Base-by-base conservation (phyloP, 169 alveolate genomes). In the Plasmodium relictum region DNA sequence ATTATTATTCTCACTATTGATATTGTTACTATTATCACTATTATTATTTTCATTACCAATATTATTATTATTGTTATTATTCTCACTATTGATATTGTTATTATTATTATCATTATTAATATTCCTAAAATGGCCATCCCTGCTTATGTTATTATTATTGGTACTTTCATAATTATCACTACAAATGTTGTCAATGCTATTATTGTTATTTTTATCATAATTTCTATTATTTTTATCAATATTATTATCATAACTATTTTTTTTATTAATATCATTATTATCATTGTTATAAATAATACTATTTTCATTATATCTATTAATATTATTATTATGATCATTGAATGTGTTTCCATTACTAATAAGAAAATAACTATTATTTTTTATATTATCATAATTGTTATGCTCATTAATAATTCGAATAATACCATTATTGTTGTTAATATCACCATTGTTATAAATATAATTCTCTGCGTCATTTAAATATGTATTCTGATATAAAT, bases 391-490 rank as follows among this genome's bases (percentile, higher is more conserved):
- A 48, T 48, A 2, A 12, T 66, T 39, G 26, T 24, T 66, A 48
- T 22, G 24, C 6, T 12, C 58, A 14, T 9, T 48, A 10, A 48
- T 10, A 10, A 48, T 48, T 1, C 5, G 58, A 48, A 48, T 4
- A 48, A 1, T 48, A 48, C 5, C 6, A 12, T 41, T 73, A 26
- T 6, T 42, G 0, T 41, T 45, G 14, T 59, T 41, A n/a, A n/a
- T n/a, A 31, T 31, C 3, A 31, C 39, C 39, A 1, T 31, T 31
- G 39, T 31, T 31, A 31, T 31, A n/a, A n/a, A n/a, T n/a, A n/a
- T n/a, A 31, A 31, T 31, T 31, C 45, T 24, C 42, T 20, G 56
- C 41, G 12, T 41, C 73, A n/a, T 50, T 63, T 73, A 42, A 48
- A 14, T 10, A 37, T 14, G 26, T 58, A 42, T 16, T 48, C 58